A percentile compares a stretch with the other conserved stretches of the same genome.
Conservation (phyloP, 2,329 filamentous ascomycete species). For the Fusarium gaditjirri region DNA sequence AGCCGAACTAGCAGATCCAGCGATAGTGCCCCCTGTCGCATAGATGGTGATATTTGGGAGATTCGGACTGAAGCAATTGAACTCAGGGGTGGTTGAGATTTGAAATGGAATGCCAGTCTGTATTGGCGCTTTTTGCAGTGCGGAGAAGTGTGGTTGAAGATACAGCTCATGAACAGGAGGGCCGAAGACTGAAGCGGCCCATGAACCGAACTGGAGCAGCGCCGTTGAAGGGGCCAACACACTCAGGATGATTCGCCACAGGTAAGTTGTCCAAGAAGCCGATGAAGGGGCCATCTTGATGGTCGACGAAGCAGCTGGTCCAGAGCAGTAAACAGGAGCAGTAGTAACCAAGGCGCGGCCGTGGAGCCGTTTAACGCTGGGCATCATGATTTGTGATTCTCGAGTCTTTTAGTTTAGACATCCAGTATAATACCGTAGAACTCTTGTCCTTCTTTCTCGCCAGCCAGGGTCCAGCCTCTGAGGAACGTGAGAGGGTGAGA, state of each 20-base stretch:
- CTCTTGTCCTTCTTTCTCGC: slow-evolving; percentile 25
- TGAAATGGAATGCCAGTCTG: slow-evolving; percentile 19
- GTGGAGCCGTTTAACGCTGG: slow-evolving; percentile 39
- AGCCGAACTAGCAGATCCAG: slow-evolving; percentile 59
- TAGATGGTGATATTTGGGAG: slow-evolving; percentile 68
- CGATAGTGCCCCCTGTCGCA: slow-evolving; percentile 69
- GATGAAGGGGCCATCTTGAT: slow-evolving; percentile 35
- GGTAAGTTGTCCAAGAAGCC: slow-evolving; percentile 34
- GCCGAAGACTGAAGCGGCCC: slow-evolving; percentile 42
- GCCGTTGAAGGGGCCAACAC: slow-evolving; percentile 41
- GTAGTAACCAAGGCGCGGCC: slow-evolving; percentile 24
- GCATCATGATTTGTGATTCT: slow-evolving; percentile 36
- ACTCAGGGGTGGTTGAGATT: slow-evolving; percentile 25
- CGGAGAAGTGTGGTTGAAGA: slow-evolving; percentile 31
- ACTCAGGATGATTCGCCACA: slow-evolving; percentile 38
- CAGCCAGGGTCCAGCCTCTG: slow-evolving; percentile 35
- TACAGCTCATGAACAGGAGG: slow-evolving; percentile 40
- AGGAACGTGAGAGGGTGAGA: slow-evolving; percentile 9
- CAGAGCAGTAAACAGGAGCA: slow-evolving; percentile 23
- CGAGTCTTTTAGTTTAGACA: slow-evolving; percentile 12
- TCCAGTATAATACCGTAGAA: not conserved
- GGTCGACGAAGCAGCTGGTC: slow-evolving; percentile 30
- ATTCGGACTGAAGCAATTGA: slow-evolving; percentile 41
- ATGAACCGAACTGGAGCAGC: slow-evolving; percentile 38
- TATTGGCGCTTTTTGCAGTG: slow-evolving; percentile 32